Percentiles rank a stretch among this genome's conserved stretches.
phyloP scores from a whole-genome alignment of 75 land plant species.

The Larix kaempferi region DNA sequence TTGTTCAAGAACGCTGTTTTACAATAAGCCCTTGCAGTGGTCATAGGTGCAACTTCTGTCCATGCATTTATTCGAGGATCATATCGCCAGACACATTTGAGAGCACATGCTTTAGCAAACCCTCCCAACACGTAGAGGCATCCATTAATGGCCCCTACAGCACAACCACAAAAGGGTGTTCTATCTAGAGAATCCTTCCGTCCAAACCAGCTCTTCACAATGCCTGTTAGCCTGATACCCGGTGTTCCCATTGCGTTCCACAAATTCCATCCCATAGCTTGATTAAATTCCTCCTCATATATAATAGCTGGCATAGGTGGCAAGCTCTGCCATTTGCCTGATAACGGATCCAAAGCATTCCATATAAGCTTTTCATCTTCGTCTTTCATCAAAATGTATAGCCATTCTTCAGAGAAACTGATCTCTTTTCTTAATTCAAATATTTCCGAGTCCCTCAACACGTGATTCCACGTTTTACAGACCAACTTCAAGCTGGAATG shows the following conservation, averaged over 20 bases:
- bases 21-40: conserved; percentile 83
- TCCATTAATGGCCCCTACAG: conserved; percentile 78
- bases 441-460: conserved; percentile 51
- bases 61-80: conserved; percentile 76
- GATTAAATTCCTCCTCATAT: conserved; percentile 40
- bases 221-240: conserved; percentile 42
- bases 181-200: conserved; percentile 51
- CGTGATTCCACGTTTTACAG: conserved; percentile 67
- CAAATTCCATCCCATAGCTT: conserved; percentile 27
- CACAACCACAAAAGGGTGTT: conserved; percentile 85
- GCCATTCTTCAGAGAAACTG: conserved; percentile 81
- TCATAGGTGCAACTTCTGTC: conserved; percentile 78
- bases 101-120: conserved; percentile 69
- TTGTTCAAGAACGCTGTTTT: conserved; percentile 76
- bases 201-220: conserved; percentile 74
- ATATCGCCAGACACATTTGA: conserved; percentile 79
- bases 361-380: conserved; percentile 71
- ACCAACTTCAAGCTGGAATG: conserved; percentile 61
- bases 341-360: conserved; percentile 82
- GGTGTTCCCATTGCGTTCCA: conserved; percentile 55
- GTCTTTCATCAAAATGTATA: conserved; percentile 72
- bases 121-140: conserved; percentile 95
- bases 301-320: conserved; percentile 78
- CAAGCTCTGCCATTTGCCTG: conserved; percentile 68
- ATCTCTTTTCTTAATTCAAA: conserved; percentile 70